These are phyloP conservation scores for Tetraselmis chui DNA, from an alignment of 139 green algal species.

Conservation along the genomic window DNA sequence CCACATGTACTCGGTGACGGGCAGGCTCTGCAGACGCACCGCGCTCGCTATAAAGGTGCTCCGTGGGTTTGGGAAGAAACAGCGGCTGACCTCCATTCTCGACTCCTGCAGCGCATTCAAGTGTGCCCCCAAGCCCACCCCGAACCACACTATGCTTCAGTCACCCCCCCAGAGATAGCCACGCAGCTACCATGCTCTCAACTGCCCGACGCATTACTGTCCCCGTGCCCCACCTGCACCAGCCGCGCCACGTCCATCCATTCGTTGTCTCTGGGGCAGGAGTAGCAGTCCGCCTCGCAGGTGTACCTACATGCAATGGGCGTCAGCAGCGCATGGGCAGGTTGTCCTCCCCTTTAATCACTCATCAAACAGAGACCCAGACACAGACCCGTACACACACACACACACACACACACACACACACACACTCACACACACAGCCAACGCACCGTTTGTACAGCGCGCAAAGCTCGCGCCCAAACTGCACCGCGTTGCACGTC, in stretches of 20 bases:
- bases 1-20: not conserved
- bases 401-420: too few relatives aligned
- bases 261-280: not conserved
- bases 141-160: too few relatives aligned
- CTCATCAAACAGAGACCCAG: too few relatives aligned
- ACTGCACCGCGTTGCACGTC: not conserved
- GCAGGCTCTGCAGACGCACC: not conserved
- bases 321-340: too few relatives aligned
- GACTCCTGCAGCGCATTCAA: too few relatives aligned
- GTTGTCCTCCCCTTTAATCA: too few relatives aligned
- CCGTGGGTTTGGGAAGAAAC: not conserved
- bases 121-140: too few relatives aligned
- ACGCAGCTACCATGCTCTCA: too few relatives aligned
- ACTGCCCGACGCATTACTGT: too few relatives aligned
- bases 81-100: not conserved
- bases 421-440: too few relatives aligned
- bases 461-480: not conserved
- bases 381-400: too few relatives aligned
- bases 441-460: not conserved
- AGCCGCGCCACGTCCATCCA: not conserved
- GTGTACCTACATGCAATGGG: not conserved
- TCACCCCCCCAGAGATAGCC: too few relatives aligned
- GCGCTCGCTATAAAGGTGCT: not conserved
- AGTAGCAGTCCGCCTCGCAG: not conserved
- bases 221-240: not conserved